Evolutionary conservation across 192 early-diverging fungal species (phyloP).

Genomic region (Chytriomyces sp.): DNA sequence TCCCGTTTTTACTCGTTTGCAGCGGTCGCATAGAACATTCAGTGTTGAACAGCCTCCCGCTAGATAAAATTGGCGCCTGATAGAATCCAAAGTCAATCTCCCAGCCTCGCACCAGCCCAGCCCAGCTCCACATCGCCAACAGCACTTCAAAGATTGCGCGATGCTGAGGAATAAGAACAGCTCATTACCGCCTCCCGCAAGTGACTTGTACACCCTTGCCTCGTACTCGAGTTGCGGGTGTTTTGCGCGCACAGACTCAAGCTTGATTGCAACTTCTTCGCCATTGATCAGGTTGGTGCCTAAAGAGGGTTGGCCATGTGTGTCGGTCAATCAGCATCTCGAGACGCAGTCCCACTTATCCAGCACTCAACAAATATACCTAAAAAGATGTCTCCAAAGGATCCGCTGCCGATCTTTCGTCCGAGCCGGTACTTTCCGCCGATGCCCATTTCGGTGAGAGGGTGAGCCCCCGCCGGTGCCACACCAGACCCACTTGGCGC

Average conservation of each 20-base stretch:
- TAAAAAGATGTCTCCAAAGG: conserved; percentile 95
- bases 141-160: no score
- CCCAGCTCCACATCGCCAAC: no score
- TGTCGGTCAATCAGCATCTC: no score
- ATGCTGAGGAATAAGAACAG: no score
- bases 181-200: conserved; percentile 78
- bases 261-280: conserved; percentile 97
- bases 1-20: no score
- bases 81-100: no score
- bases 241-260: conserved; percentile 91
- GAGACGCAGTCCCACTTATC: no score
- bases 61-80: no score
- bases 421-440: conserved; percentile 92
- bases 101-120: no score
- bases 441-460: conserved; percentile 63
- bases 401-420: conserved; percentile 91
- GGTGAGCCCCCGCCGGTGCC: not conserved
- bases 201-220: conserved; percentile 90
- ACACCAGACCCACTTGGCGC: no score
- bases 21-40: no score
- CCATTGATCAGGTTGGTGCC: conserved; percentile 86
- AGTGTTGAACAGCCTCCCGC: no score
- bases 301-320: conserved; percentile 20
- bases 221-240: conserved; percentile 99
- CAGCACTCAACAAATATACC: conserved; percentile 49